phyloP scores from a whole-genome alignment of 2,329 filamentous ascomycete genomes.

The Penicillium sp. region DNA sequence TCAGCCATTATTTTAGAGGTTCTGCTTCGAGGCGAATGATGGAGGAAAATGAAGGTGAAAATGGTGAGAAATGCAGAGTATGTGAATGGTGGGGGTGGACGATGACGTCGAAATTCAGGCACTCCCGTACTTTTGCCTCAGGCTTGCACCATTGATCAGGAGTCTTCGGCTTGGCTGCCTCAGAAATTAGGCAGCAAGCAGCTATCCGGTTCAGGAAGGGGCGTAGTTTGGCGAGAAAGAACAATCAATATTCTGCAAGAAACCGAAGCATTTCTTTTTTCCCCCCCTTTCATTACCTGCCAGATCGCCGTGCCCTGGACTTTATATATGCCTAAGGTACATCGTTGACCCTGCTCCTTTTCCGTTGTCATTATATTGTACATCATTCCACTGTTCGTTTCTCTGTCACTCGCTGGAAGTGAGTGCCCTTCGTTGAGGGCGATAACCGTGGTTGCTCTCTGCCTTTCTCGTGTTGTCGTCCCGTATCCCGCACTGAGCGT shows the following conservation, averaged over 20 bases:
- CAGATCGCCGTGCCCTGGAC: not conserved
- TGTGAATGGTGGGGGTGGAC: not conserved
- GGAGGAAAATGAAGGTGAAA: not conserved
- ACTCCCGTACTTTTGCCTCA: not conserved
- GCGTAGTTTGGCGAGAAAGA: not conserved
- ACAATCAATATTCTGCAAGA: not conserved
- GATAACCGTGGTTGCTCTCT: not conserved
- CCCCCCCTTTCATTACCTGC: not conserved
- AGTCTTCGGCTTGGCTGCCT: not conserved
- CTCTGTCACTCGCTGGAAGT: not conserved
- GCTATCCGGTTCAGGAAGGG: slow-evolving; percentile 1
- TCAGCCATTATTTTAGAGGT: slow-evolving; percentile 31
- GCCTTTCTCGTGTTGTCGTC: not conserved
- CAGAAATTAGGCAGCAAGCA: not conserved
- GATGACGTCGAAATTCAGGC: slow-evolving; percentile 4
- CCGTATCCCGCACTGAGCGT: not conserved
- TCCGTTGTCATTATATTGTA: slow-evolving; percentile 12
- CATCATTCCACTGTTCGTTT: not conserved
- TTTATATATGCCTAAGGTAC: slow-evolving; percentile 3
- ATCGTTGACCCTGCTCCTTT: not conserved
- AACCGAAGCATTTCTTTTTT: not conserved
- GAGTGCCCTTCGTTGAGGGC: not conserved
- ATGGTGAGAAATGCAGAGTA: not conserved
- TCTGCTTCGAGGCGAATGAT: not conserved
- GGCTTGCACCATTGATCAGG: not conserved